These are phyloP conservation scores for Capsicum rhomboideum DNA, from an alignment of 257 asterid species.

Conservation along the genomic window DNA sequence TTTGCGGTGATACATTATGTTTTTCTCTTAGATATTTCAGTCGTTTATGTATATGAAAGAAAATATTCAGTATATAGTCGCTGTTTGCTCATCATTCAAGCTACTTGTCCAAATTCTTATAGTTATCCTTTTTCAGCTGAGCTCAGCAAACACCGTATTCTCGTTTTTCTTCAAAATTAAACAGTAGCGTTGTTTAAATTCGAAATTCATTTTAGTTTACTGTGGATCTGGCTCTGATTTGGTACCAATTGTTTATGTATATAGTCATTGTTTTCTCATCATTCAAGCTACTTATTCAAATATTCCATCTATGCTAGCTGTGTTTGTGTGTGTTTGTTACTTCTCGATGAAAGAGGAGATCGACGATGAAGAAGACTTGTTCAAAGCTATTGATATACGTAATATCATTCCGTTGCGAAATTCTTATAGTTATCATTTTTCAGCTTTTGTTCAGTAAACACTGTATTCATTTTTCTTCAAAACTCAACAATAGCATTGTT, in stretches of 20 bases:
- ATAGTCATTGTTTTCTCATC: neutral
- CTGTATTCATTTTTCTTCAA: neutral
- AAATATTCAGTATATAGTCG: too few relatives aligned
- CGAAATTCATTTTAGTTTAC: neutral
- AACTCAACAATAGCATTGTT: neutral
- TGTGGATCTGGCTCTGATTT: neutral
- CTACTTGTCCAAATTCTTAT: too few relatives aligned
- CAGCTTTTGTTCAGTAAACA: neutral
- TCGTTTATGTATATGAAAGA: too few relatives aligned
- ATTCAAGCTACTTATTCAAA: neutral
- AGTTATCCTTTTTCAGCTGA: too few relatives aligned
- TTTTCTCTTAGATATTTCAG: too few relatives aligned
- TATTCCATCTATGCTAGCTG: neutral
- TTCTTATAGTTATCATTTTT: neutral
- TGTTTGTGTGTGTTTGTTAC: neutral
- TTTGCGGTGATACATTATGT: too few relatives aligned
- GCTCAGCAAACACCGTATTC: too few relatives aligned
- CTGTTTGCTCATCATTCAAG: too few relatives aligned
- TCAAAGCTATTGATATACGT: slow-evolving; percentile 42
- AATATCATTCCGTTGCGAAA: neutral
- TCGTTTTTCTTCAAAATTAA: too few relatives aligned
- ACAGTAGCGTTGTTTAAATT: neutral
- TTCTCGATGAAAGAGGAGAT: slow-evolving; percentile 70
- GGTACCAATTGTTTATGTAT: neutral
- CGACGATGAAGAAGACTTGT: slow-evolving; percentile 90